Evolutionary conservation across 2,329 filamentous ascomycete species (phyloP).

Genomic region (Curvularia sp.): DNA sequence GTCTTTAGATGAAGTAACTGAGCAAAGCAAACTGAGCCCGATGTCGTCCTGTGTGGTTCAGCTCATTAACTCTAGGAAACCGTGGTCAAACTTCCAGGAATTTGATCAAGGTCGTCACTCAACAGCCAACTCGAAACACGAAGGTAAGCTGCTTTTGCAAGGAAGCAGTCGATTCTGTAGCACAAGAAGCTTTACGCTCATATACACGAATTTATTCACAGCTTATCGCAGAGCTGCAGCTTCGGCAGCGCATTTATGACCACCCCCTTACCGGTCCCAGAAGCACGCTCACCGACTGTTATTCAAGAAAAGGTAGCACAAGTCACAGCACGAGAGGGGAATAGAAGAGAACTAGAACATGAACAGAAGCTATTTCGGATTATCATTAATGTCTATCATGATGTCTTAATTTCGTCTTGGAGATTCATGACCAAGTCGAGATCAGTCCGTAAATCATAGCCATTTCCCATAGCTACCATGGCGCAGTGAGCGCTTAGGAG

Average conservation of each 20-base stretch:
- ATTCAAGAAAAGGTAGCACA: background rate
- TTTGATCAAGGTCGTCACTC: too few species aligned
- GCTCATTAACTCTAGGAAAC: too few species aligned
- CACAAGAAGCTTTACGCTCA: background rate
- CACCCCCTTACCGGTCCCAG: background rate
- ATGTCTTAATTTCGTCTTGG: background rate
- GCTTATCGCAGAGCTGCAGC: background rate
- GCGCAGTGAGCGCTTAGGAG: constrained; percentile 13
- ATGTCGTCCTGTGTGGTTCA: too few species aligned
- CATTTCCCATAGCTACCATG: background rate
- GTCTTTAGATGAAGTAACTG: background rate
- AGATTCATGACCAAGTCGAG: background rate
- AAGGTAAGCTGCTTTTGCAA: background rate
- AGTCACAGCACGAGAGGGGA: background rate
- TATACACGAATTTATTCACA: too few species aligned
- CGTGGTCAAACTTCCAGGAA: too few species aligned
- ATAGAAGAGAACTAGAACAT: background rate
- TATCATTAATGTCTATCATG: constrained; percentile 24
- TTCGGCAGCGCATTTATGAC: background rate
- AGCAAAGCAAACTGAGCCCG: too few species aligned
- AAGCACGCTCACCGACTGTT: too few species aligned
- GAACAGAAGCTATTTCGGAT: background rate
- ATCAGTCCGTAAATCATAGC: constrained; percentile 2
- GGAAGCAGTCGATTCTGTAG: background rate
- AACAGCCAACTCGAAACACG: background rate